Evolutionary conservation across 2,329 filamentous ascomycete genomes (phyloP).

Genomic region (Elsinoe batatas): DNA sequence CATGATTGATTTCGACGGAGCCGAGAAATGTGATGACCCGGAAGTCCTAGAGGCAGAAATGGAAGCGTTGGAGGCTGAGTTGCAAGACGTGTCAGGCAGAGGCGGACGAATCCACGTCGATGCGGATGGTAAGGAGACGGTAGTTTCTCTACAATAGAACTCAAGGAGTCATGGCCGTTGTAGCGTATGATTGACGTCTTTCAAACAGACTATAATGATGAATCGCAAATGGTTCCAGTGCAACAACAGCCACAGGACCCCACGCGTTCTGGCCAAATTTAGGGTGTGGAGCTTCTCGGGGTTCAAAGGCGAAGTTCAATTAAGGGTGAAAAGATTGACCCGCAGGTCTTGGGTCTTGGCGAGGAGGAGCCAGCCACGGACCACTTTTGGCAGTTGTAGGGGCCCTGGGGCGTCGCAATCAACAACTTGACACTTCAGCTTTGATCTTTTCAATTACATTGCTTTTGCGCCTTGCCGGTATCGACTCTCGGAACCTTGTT

Average conservation of each 20-base stretch:
- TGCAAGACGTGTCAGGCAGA: constrained; percentile 13
- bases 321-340: not conserved
- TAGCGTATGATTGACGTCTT: no score
- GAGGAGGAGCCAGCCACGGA: not conserved
- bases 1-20: constrained; percentile 29
- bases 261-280: not conserved
- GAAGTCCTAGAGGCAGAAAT: constrained; percentile 15
- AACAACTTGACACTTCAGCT: constrained; percentile 1
- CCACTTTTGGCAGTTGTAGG: not conserved
- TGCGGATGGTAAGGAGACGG: not conserved
- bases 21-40: constrained; percentile 18
- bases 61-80: not conserved
- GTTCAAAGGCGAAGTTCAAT: not conserved
- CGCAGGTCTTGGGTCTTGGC: not conserved
- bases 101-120: not conserved
- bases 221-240: no score
- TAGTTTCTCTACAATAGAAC: no score
- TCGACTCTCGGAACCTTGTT: not conserved
- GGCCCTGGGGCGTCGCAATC: not conserved
- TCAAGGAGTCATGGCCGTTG: no score
- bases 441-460: not conserved
- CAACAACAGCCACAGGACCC: not conserved
- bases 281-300: not conserved
- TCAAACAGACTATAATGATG: no score
- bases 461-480: not conserved